phyloP scores from a whole-genome alignment of 352 stramenopile species.

The Globisporangium solare region DNA sequence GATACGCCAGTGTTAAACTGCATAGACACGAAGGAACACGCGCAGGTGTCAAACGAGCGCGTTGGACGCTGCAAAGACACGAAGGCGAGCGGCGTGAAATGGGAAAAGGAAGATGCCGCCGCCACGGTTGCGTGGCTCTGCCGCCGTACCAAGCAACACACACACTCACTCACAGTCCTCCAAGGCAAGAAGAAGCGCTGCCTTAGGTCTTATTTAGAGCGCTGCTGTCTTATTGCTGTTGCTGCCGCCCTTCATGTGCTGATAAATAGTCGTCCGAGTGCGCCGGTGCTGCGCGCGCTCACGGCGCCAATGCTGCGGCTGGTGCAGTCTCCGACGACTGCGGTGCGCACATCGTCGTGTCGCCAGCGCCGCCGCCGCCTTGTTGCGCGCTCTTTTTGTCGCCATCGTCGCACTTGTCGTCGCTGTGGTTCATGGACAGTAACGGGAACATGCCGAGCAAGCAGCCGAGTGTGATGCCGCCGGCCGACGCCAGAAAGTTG shows the following conservation, averaged over 20 bases:
- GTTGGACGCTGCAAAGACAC: slow-evolving; percentile 1
- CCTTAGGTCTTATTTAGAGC: background rate
- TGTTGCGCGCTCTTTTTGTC: slow-evolving; percentile 20
- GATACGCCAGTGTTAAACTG: slow-evolving; percentile 8
- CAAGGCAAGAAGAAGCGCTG: no score
- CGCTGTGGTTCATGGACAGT: slow-evolving; percentile 80
- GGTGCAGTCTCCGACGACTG: slow-evolving; percentile 7
- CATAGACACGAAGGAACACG: slow-evolving; percentile 9
- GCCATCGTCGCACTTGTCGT: slow-evolving; percentile 45
- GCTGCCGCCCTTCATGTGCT: background rate
- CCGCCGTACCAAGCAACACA: no score
- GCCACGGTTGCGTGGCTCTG: no score
- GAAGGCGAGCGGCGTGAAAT: background rate
- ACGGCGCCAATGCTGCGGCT: background rate
- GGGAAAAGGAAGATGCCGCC: background rate
- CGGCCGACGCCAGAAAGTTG: slow-evolving; percentile 73
- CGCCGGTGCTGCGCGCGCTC: background rate
- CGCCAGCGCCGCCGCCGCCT: background rate
- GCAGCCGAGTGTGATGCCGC: slow-evolving; percentile 86
- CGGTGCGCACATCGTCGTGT: background rate
- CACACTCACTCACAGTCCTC: no score
- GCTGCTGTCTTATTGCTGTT: no score
- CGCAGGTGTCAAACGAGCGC: no score
- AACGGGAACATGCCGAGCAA: slow-evolving; percentile 90
- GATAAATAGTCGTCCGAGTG: background rate